Percentiles rank a stretch among this genome's conserved stretches.
Evolutionary conservation across 2,329 filamentous ascomycete species (phyloP).

Genomic region (Xylariaceae sp.): DNA sequence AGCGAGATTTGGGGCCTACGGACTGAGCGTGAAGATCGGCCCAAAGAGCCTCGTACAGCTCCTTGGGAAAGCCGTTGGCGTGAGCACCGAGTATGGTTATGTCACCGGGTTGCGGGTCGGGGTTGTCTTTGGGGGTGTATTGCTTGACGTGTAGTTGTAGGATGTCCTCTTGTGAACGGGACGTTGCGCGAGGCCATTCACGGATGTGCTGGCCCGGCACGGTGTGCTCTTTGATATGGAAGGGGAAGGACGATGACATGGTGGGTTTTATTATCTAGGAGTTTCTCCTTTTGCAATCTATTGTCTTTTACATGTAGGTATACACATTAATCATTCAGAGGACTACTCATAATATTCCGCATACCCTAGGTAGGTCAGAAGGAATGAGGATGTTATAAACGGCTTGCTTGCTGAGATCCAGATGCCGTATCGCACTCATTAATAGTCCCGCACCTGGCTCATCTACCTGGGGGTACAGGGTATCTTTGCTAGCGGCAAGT

Average conservation of each 20-base stretch:
- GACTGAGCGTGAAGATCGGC: constrained; percentile 63
- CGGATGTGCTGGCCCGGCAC: constrained; percentile 74
- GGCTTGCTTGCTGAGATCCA: no score
- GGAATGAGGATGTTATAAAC: no score
- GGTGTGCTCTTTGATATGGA: constrained; percentile 69
- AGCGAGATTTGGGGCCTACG: constrained; percentile 55
- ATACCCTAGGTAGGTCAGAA: no score
- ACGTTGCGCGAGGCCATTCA: constrained; percentile 72
- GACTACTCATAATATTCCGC: no score
- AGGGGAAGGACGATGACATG: constrained; percentile 38
- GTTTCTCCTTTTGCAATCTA: no score
- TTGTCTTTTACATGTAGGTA: background rate
- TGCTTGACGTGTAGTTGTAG: constrained; percentile 79
- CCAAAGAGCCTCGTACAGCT: constrained; percentile 90
- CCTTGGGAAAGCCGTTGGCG: constrained; percentile 93
- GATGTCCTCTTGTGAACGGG: constrained; percentile 68
- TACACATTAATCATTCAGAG: no score
- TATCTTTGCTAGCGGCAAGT: no score
- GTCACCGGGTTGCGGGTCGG: constrained; percentile 64
- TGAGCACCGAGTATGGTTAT: constrained; percentile 83
- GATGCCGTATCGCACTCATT: no score
- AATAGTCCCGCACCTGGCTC: no score
- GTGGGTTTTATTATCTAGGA: background rate
- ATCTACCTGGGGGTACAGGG: no score
- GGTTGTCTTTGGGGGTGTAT: constrained; percentile 74